A percentile compares a stretch with the other conserved stretches of the same genome.
phyloP scores from a whole-genome alignment of 2,329 filamentous ascomycete species.

The Claviceps spartinae region DNA sequence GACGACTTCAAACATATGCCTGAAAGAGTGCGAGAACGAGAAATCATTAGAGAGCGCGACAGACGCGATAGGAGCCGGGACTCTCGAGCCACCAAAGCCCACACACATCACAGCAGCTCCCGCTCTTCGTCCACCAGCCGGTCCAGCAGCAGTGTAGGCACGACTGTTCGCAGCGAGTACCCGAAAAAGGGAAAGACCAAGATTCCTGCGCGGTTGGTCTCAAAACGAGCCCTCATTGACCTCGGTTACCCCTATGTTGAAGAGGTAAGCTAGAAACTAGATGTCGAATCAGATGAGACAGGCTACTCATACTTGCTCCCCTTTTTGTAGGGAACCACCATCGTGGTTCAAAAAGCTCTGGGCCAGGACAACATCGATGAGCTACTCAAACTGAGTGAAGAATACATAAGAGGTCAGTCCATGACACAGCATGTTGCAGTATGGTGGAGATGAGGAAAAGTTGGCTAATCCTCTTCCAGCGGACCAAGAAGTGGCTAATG shows the following conservation, averaged over 20 bases:
- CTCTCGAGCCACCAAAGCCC: constrained; percentile 26
- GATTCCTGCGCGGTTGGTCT: constrained; percentile 69
- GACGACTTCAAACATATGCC: constrained; percentile 55
- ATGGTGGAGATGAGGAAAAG: neutral
- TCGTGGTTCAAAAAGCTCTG: constrained; percentile 72
- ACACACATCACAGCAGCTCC: constrained; percentile 26
- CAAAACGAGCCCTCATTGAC: constrained; percentile 67
- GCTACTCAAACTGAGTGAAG: constrained; percentile 68
- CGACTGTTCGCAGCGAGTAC: constrained; percentile 46
- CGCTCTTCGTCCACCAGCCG: constrained; percentile 33
- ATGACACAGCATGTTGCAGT: neutral
- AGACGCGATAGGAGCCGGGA: constrained; percentile 27
- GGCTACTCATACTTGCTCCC: neutral
- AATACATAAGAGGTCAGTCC: constrained; percentile 47
- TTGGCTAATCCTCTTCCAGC: constrained; percentile 15
- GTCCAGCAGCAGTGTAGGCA: constrained; percentile 34
- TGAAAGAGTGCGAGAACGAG: constrained; percentile 47
- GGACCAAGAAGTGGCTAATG: constrained; percentile 30
- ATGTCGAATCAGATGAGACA: constrained; percentile 6
- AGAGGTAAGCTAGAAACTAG: constrained; percentile 44
- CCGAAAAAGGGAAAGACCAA: constrained; percentile 81
- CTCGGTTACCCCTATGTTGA: constrained; percentile 77
- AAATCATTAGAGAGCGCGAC: constrained; percentile 37
- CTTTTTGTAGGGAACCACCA: constrained; percentile 51
- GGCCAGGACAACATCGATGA: constrained; percentile 88